Conservation (phyloP, 805 yeast genomes). For the Candida coleopterorum region DNA sequence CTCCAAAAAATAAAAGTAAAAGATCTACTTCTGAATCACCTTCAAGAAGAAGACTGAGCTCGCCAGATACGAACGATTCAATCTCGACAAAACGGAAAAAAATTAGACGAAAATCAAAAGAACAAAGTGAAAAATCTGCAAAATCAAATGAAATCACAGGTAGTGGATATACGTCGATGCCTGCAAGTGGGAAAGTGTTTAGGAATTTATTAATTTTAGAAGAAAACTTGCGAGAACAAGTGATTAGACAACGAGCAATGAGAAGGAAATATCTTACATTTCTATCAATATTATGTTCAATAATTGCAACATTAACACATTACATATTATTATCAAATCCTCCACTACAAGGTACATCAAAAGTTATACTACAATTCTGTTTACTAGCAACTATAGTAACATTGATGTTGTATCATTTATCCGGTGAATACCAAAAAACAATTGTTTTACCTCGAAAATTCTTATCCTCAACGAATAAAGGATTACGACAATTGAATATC, state of each 20-base stretch:
- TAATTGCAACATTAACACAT: conserved; percentile 38
- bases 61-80: conserved; percentile 7
- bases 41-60: conserved; percentile 5
- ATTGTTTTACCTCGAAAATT: conserved; percentile 79
- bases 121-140: conserved; percentile 10
- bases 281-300: conserved; percentile 33
- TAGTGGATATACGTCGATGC: conserved; percentile 29
- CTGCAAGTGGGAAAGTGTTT: conserved; percentile 67
- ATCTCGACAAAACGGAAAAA: conserved; percentile 21
- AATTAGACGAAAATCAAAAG: conserved; percentile 20
- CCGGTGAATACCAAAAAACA: conserved; percentile 87
- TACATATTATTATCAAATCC: conserved; percentile 28
- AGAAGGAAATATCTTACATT: conserved; percentile 61
- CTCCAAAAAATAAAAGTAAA: not conserved
- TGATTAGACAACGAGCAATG: conserved; percentile 61
- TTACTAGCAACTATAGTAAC: conserved; percentile 64
- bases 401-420: conserved; percentile 68
- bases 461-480: conserved; percentile 80
- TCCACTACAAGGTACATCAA: conserved; percentile 26
- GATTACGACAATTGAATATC: conserved; percentile 76
- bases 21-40: not conserved
- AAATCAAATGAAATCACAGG: conserved; percentile 14
- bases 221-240: conserved; percentile 80
- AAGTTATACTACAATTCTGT: conserved; percentile 46
- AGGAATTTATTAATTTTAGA: conserved; percentile 80